Conservation (phyloP, 2,329 filamentous ascomycete species). For the Claviceps pusilla region DNA sequence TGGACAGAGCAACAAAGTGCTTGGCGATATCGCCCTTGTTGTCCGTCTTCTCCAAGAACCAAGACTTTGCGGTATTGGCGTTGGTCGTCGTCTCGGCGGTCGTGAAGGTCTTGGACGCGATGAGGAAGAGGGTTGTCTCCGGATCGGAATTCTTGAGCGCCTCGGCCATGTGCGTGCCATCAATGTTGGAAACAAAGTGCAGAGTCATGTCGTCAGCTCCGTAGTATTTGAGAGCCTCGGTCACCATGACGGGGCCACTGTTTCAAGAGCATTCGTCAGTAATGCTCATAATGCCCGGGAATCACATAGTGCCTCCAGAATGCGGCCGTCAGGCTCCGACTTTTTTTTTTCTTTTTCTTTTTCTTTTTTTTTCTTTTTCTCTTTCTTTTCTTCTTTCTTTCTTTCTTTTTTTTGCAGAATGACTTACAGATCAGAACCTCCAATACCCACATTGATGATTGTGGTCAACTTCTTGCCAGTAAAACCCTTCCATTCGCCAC, state of each 20-base stretch:
- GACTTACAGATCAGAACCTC: constrained; percentile 89
- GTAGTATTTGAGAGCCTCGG: constrained; percentile 92
- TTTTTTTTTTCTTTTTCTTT: no score
- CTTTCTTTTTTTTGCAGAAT: no score
- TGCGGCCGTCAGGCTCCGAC: no score
- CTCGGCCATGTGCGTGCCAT: constrained; percentile 94
- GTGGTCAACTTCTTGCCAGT: constrained; percentile 94
- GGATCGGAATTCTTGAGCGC: constrained; percentile 78
- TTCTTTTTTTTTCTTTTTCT: no score
- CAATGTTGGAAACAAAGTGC: constrained; percentile 99
- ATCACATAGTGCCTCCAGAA: no score
- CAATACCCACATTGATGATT: constrained; percentile 95
- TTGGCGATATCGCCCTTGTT: constrained; percentile 82
- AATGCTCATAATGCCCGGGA: no score
- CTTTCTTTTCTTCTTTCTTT: no score
- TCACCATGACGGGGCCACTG: constrained; percentile 96
- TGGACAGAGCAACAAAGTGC: constrained; percentile 96
- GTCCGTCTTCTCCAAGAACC: constrained; percentile 76
- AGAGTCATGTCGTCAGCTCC: constrained; percentile 72
- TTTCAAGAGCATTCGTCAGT: not conserved
- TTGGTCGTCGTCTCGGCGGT: constrained; percentile 96
- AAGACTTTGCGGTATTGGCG: constrained; percentile 89
- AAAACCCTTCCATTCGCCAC: constrained; percentile 91
- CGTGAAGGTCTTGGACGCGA: constrained; percentile 98
- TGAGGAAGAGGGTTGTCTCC: constrained; percentile 95